Base-by-base conservation (phyloP, 2,329 filamentous ascomycete genomes). In the Escovopsis sp. region DNA sequence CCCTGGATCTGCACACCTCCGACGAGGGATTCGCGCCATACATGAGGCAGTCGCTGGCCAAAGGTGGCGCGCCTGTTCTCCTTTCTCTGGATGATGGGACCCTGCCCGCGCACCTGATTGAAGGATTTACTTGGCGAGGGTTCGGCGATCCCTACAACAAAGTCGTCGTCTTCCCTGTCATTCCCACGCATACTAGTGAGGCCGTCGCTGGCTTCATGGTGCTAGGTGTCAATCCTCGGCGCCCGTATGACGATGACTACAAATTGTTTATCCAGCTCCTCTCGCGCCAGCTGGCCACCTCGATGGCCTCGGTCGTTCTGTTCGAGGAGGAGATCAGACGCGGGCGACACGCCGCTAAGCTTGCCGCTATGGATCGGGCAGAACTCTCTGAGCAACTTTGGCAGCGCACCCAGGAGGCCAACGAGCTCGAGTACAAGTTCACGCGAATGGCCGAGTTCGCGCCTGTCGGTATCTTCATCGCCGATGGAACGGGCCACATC, bases 381-480 rank as follows among this genome's bases (percentile, higher is more conserved):
- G 77, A 85, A 47, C 66, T 90, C 4, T 83, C 79, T 0, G 70
- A 83, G 51, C 79, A 88, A 50, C 65, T 90, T 12, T 74, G 76
- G 30, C 64, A 79, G 14, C 61, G 70, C 23, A 76, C 72, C 1
- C 66, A 71, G 44, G 70, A 78, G 46, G 70, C 71, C 1, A 63
- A 68, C 29, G 72, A 78, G 47, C 75, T 75, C 50, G 83, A 90
- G 52, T 77, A 79, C 23, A 78, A 79, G 39, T 90, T 90, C 50
- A 84, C 80, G 1, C 68, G 81, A 31, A 86, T 90, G 79, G 81
- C 83, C 3, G 82, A 87, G 49, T 83, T 85, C 43, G 79, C 81
- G 0, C 83, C 83, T 0, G 82, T 87, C 1, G 84, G 83, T 19
- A 79, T 92, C 60, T 88, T 88, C 52, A 87, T 90, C 44, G 79